Base-by-base conservation (phyloP, 345 rosid species). In the Nephelium lappaceum region DNA sequence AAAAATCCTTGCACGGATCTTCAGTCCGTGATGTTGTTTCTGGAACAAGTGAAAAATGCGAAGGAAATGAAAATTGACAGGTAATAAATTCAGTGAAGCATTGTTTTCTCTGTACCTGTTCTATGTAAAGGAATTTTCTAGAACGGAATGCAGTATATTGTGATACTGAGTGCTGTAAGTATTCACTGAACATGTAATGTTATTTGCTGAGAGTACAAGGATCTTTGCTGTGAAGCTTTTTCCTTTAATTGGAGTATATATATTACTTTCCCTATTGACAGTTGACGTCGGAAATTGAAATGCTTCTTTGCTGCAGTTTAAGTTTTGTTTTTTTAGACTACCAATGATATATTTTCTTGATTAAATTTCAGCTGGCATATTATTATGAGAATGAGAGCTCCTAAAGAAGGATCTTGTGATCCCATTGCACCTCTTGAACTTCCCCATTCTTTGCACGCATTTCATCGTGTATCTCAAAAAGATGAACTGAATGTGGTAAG, bases 51-150 rank as follows among this genome's bases (percentile, higher is more conserved):
- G 72, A 90, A 68, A 82, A 69, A 69, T 15, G 93, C 93, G 49
- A 87, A 75, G 80, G 93, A 89, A 86, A 90, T 87, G 92, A 86
- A 90, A 82, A 87, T 92, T 36, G 93, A 92, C 84, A 92, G 91
- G 96, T 86, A 84, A 36, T 47, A 24, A 23, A 73, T 67, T n/a
- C 39, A 39, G 47, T 76, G 70, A 31, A 16, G 14, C 41, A 12
- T 15, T 42, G 57, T 14, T 38, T 21, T 41, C 10, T 51, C 11
- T 24, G 7, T 73, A 23, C 6, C 39, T n/a, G 10, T 61, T 5
- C 18, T 16, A 55, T 31, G 19, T 24, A 49, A 72, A 27, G 16
- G 47, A 55, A 5, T 19, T 72, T 38, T 15, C 27, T n/a, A 16
- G 6, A 55, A n/a, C 10, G 27, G 65, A 55, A 10, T 55, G 10